Percentiles rank a stretch among this genome's conserved stretches.
Evolutionary conservation across 805 yeast species (phyloP).

Genomic region (Saccharomycopsis oosterbeekiorum): DNA sequence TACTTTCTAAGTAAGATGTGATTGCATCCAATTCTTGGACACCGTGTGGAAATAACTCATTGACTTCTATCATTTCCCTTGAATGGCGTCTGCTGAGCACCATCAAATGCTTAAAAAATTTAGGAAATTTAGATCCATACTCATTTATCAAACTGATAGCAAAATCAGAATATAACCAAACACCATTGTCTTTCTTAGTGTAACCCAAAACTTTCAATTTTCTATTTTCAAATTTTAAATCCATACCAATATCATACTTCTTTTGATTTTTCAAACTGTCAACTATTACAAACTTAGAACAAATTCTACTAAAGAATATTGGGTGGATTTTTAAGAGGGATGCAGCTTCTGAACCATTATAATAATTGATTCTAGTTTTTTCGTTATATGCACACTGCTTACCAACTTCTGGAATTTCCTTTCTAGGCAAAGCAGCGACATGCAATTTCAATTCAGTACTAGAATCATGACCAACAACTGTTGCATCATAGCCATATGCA

Average conservation of each 20-base stretch:
- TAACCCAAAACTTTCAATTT: conserved; percentile 83
- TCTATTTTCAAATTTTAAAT: conserved; percentile 70
- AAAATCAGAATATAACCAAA: conserved; percentile 78
- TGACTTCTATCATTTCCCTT: conserved; percentile 19
- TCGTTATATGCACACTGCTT: conserved; percentile 49
- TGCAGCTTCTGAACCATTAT: conserved; percentile 56
- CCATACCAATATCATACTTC: conserved; percentile 66
- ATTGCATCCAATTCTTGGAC: conserved; percentile 24
- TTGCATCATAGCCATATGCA: conserved; percentile 78
- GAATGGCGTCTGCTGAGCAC: conserved; percentile 8
- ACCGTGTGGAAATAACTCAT: conserved; percentile 30
- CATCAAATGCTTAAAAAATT: conserved; percentile 38
- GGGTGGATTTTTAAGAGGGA: conserved; percentile 48
- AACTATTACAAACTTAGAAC: conserved; percentile 59
- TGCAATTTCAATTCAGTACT: conserved; percentile 38
- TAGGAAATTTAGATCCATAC: conserved; percentile 54
- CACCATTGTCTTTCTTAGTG: conserved; percentile 51
- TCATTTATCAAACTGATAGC: conserved; percentile 58
- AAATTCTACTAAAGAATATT: conserved; percentile 62
- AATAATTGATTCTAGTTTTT: conserved; percentile 43
- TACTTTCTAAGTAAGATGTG: conserved; percentile 35
- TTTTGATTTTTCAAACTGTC: conserved; percentile 35
- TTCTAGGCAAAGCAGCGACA: conserved; percentile 39
- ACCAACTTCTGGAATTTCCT: conserved; percentile 59
- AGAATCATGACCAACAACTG: conserved; percentile 49